These are phyloP conservation scores for Silene vulgaris DNA, from an alignment of 179 eudicot species.

Conservation along the genomic window DNA sequence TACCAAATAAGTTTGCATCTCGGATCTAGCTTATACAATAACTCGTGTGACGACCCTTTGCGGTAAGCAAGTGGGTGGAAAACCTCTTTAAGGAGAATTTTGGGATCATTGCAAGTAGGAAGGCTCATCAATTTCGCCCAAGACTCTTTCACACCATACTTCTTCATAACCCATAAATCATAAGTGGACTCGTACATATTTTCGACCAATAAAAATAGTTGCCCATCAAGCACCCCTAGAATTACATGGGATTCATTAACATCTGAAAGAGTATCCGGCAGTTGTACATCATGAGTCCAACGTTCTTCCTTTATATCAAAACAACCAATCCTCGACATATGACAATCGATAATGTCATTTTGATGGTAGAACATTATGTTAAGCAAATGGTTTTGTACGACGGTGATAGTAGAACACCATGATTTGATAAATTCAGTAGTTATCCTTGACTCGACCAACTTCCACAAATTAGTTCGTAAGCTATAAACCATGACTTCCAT, in stretches of 20 bases:
- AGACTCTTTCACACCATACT: not conserved
- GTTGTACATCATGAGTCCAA: not conserved
- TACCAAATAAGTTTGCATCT: not conserved
- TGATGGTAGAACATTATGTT: not conserved
- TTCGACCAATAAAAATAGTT: not conserved
- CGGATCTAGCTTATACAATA: not conserved
- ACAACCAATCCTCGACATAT: conserved; percentile 4
- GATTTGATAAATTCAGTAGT: not conserved
- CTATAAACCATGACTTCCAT: not conserved
- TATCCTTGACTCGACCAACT: not conserved
- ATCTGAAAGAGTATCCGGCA: no score
- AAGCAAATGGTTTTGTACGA: not conserved
- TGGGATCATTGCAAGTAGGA: not conserved
- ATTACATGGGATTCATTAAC: no score
- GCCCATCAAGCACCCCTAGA: no score
- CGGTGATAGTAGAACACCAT: not conserved
- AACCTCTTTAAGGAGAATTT: not conserved
- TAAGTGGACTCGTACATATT: not conserved
- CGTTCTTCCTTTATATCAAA: not conserved
- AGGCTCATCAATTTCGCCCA: no score
- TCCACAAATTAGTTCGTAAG: not conserved
- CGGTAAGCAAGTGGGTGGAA: not conserved
- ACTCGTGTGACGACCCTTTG: not conserved
- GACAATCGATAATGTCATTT: not conserved
- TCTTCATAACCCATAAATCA: conserved; percentile 7